A percentile compares a stretch with the other conserved stretches of the same genome.
Conservation (phyloP, 306 rosid genomes). For the Pueraria montana region DNA sequence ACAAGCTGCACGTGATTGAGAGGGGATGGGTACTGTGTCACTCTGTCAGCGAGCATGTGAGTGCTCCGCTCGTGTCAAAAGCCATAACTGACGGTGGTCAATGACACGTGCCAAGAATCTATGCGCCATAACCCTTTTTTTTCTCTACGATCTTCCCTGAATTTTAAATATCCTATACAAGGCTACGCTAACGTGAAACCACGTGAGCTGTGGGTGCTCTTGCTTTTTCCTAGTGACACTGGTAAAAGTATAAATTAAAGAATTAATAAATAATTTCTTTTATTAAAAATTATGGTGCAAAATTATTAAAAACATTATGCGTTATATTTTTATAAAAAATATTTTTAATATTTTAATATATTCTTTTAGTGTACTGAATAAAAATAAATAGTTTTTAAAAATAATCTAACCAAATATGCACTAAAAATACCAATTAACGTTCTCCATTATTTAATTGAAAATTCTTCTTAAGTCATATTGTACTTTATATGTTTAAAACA, state of each 20-base stretch:
- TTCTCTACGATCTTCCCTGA: constrained; percentile 38
- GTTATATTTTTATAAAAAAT: too few species aligned
- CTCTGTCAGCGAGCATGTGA: constrained; percentile 80
- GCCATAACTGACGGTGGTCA: constrained; percentile 76
- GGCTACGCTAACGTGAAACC: constrained; percentile 58
- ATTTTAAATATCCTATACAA: constrained; percentile 9
- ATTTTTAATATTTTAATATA: neutral
- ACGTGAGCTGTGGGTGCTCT: constrained; percentile 56
- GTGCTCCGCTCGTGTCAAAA: constrained; percentile 65
- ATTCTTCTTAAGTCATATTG: neutral
- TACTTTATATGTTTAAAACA: neutral
- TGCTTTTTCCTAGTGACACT: neutral
- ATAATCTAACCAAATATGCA: neutral
- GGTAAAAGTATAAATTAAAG: neutral
- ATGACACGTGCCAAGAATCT: constrained; percentile 63
- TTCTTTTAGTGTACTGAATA: neutral
- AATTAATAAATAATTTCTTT: neutral
- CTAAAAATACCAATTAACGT: neutral
- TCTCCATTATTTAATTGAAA: neutral
- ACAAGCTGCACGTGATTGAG: constrained; percentile 65
- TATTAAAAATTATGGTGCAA: too few species aligned
- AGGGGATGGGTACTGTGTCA: constrained; percentile 36
- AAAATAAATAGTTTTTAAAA: neutral
- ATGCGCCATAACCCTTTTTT: constrained; percentile 41
- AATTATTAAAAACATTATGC: too few species aligned